Conservation (phyloP, 1,284 basidiomycete genomes). For the Cutaneotrichosporon sp. region DNA sequence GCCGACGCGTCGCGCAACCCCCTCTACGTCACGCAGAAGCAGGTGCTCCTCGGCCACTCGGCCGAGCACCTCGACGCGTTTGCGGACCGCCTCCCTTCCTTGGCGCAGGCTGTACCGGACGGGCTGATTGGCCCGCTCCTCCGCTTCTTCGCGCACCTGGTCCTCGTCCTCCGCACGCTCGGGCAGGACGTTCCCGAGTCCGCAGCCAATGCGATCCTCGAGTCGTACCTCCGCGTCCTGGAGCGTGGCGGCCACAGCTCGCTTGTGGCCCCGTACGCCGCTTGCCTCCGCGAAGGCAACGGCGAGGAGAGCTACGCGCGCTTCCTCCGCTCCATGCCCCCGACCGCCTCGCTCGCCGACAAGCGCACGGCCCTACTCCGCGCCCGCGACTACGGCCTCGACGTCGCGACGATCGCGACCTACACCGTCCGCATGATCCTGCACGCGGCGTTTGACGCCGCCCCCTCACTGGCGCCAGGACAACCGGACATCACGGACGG, state of each 20-base stretch:
- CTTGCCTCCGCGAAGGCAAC: constrained; percentile 79
- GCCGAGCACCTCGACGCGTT: constrained; percentile 71
- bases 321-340: constrained; percentile 78
- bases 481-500: constrained; percentile 61
- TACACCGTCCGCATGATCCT: constrained; percentile 75
- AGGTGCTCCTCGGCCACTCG: constrained; percentile 77
- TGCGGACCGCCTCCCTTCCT: constrained; percentile 60
- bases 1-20: constrained; percentile 69
- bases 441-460: constrained; percentile 68
- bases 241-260: constrained; percentile 80
- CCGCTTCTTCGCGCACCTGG: constrained; percentile 95
- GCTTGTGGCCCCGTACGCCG: constrained; percentile 91
- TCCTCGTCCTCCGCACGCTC: constrained; percentile 83
- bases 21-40: constrained; percentile 68
- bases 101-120: neutral
- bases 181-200: constrained; percentile 70
- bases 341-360: constrained; percentile 67
- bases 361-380: constrained; percentile 72
- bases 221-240: constrained; percentile 84
- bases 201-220: constrained; percentile 78
- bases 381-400: constrained; percentile 79
- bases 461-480: constrained; percentile 35
- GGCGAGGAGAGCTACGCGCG: constrained; percentile 90
- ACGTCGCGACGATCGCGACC: constrained; percentile 77
- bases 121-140: constrained; percentile 52